phyloP scores from a whole-genome alignment of 2,329 filamentous ascomycete genomes.

The Alternaria alternata region DNA sequence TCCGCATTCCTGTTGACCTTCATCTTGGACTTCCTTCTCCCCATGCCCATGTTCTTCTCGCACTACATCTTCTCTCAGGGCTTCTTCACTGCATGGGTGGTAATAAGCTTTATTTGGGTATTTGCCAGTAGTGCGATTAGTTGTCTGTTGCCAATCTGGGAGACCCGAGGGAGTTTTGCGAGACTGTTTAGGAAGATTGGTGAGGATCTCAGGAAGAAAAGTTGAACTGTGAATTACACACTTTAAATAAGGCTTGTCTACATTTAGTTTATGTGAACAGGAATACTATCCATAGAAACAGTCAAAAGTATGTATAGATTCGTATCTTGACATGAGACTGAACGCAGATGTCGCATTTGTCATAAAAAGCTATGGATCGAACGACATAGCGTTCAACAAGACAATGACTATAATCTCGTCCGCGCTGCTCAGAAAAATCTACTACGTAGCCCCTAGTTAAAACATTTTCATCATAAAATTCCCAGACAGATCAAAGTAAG shows the following conservation, averaged over 20 bases:
- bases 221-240: not conserved
- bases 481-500: not conserved
- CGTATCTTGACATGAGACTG: not conserved
- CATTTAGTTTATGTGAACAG: not conserved
- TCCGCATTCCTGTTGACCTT: slow-evolving; percentile 51
- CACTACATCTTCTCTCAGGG: slow-evolving; percentile 52
- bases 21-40: slow-evolving; percentile 52
- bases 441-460: not conserved
- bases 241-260: not conserved
- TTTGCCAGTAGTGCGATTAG: slow-evolving; percentile 52
- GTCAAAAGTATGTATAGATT: not conserved
- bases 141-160: slow-evolving; percentile 54
- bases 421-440: not conserved
- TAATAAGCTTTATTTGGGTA: slow-evolving; percentile 55
- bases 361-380: not conserved
- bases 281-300: not conserved
- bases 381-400: not conserved
- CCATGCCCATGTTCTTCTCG: slow-evolving; percentile 55
- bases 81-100: slow-evolving; percentile 55
- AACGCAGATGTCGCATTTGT: not conserved
- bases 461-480: not conserved
- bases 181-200: slow-evolving; percentile 23
- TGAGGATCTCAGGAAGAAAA: slow-evolving; percentile 14
- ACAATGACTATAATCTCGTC: not conserved
- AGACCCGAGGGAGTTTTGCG: slow-evolving; percentile 48